A percentile compares a stretch with the other conserved stretches of the same genome.
Evolutionary conservation across 768 basidiomycete species (phyloP).

Genomic region (Suillus americanus): DNA sequence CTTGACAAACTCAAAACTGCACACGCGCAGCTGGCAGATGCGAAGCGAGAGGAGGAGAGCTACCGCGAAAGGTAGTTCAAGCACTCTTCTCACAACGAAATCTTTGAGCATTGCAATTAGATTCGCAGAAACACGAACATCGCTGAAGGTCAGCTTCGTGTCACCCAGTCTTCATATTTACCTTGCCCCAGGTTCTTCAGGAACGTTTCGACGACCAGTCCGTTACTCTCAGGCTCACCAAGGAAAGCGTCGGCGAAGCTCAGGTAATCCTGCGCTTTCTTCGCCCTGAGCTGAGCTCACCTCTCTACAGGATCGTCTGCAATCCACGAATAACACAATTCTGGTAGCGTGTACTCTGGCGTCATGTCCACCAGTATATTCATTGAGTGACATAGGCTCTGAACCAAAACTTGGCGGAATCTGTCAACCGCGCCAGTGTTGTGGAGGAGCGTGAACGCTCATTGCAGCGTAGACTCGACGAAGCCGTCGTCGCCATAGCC

Average conservation of each 20-base stretch:
- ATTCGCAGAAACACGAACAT: slow-evolving; percentile 18
- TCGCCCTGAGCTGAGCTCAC: background rate
- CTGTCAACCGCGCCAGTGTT: slow-evolving; percentile 15
- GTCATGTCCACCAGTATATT: too few species aligned
- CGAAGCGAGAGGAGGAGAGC: slow-evolving; percentile 19
- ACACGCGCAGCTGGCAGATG: slow-evolving; percentile 9
- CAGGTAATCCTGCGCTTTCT: slow-evolving; percentile 35
- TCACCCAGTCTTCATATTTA: background rate
- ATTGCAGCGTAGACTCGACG: slow-evolving; percentile 17
- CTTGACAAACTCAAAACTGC: slow-evolving; percentile 21
- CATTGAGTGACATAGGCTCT: slow-evolving; percentile 6
- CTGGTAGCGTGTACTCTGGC: slow-evolving; percentile 14
- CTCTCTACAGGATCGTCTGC: slow-evolving; percentile 23
- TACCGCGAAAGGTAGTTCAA: slow-evolving; percentile 28
- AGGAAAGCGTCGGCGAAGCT: slow-evolving; percentile 53
- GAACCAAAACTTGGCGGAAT: slow-evolving; percentile 16
- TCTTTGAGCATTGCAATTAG: slow-evolving; percentile 13
- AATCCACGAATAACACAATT: slow-evolving; percentile 16
- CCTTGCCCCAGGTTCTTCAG: slow-evolving; percentile 42
- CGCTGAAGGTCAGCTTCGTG: slow-evolving; percentile 22
- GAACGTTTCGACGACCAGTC: slow-evolving; percentile 62
- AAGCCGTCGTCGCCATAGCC: slow-evolving; percentile 8
- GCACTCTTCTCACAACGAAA: background rate
- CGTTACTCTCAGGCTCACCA: slow-evolving; percentile 50
- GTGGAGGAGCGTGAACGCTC: slow-evolving; percentile 23